phyloP scores from a whole-genome alignment of 176 grass and related monocot genomes.

The Carex pumila region DNA sequence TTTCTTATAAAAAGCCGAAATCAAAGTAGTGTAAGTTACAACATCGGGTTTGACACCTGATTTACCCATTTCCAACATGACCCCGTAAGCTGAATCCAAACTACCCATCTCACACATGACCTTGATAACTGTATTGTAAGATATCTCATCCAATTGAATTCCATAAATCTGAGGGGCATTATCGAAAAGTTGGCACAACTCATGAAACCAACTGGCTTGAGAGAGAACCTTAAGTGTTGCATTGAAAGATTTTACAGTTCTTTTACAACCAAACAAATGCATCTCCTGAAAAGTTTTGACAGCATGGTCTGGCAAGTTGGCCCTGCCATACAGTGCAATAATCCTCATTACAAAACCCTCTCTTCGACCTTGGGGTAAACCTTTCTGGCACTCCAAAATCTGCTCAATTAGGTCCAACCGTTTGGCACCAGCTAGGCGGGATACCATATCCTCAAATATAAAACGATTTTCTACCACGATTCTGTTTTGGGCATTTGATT shows the following conservation, averaged over 20 bases:
- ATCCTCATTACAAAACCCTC: conserved; percentile 81
- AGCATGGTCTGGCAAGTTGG: conserved; percentile 58
- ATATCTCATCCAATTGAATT: conserved; percentile 65
- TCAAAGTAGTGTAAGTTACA: conserved; percentile 76
- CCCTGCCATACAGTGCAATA: conserved; percentile 66
- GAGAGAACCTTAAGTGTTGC: conserved; percentile 74
- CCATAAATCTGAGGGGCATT: conserved; percentile 35
- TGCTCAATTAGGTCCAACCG: conserved; percentile 82
- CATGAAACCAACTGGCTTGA: conserved; percentile 30
- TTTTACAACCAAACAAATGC: conserved; percentile 48
- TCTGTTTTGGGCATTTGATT: conserved; percentile 57
- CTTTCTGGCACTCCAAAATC: conserved; percentile 82
- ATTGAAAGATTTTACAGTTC: conserved; percentile 84
- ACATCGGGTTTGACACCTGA: conserved; percentile 49
- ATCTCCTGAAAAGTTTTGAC: conserved; percentile 61
- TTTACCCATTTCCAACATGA: conserved; percentile 66
- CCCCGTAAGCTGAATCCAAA: conserved; percentile 41
- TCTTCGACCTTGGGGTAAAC: conserved; percentile 63
- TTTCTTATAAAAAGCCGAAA: conserved; percentile 66
- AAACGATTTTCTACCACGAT: conserved; percentile 74
- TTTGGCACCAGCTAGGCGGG: conserved; percentile 57
- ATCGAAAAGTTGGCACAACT: conserved; percentile 27
- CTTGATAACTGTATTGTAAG: conserved; percentile 76
- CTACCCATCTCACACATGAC: conserved; percentile 58
- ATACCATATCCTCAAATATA: conserved; percentile 64